A percentile compares a stretch with the other conserved stretches of the same genome.
phyloP scores from a whole-genome alignment of 192 early-diverging fungal species.

The Coemansia sp. region DNA sequence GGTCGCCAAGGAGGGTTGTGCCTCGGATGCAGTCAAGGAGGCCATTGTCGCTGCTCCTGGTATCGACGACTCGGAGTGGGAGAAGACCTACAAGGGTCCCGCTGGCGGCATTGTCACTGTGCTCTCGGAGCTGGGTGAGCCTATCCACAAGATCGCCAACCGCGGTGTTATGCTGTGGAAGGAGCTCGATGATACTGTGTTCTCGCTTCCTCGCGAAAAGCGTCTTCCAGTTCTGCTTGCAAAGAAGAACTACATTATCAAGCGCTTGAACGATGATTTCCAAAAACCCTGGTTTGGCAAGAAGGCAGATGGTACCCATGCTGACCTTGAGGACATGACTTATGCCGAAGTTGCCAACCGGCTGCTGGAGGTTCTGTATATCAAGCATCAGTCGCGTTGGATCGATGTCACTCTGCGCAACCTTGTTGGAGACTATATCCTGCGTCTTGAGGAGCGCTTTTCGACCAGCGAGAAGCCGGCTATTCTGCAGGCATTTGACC shows the following conservation, averaged over 20 bases:
- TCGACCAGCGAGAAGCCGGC: conserved; percentile 6
- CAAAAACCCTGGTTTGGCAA: conserved; percentile 96
- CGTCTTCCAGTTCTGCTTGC: conserved; percentile 74
- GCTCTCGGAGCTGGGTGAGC: conserved; percentile 92
- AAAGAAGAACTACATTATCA: conserved; percentile 92
- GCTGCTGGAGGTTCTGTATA: conserved; percentile 80
- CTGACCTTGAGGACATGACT: conserved; percentile 91
- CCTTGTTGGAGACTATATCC: conserved; percentile 78
- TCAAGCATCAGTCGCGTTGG: conserved; percentile 79
- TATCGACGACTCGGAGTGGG: conserved; percentile 86
- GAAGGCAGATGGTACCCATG: conserved; percentile 72
- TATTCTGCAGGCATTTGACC: background rate
- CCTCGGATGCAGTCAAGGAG: conserved; percentile 81
- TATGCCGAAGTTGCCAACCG: conserved; percentile 86
- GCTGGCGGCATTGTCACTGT: conserved; percentile 92
- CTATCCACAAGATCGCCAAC: conserved; percentile 96
- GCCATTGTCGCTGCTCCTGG: conserved; percentile 87
- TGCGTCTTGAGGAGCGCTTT: conserved; percentile 81
- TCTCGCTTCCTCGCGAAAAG: conserved; percentile 86
- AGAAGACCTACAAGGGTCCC: conserved; percentile 87
- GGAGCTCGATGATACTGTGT: conserved; percentile 91
- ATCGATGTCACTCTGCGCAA: conserved; percentile 72
- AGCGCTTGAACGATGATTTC: conserved; percentile 86
- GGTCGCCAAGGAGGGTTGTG: conserved; percentile 87
- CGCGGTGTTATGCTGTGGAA: conserved; percentile 91